These are phyloP conservation scores for Trichoderma koningii DNA, from an alignment of 2,329 filamentous ascomycete species.

Conservation along the genomic window DNA sequence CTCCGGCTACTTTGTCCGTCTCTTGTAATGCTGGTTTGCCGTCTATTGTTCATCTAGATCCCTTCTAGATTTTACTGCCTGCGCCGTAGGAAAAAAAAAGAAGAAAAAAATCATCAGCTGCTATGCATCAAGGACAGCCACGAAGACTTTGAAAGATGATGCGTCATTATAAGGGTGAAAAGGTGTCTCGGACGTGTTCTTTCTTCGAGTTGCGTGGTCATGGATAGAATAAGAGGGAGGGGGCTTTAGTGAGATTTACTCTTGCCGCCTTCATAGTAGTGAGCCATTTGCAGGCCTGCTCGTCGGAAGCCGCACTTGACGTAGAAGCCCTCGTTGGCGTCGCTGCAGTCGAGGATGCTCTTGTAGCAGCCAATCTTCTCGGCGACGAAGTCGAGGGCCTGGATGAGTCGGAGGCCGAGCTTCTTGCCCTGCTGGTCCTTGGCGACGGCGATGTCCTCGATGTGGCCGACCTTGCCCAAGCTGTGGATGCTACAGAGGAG, in stretches of 20 bases:
- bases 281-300: conserved; percentile 93
- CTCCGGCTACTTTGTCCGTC: neutral
- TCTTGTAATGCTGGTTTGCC: conserved; percentile 13
- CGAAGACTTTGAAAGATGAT: conserved; percentile 7
- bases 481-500: conserved; percentile 65
- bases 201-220: neutral
- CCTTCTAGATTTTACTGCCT: conserved; percentile 27
- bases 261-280: conserved; percentile 74
- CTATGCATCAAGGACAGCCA: conserved; percentile 19
- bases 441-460: conserved; percentile 95
- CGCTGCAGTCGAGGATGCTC: conserved; percentile 94
- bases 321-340: conserved; percentile 96
- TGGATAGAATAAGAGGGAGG: neutral
- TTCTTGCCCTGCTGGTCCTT: conserved; percentile 98
- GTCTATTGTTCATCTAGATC: conserved; percentile 17
- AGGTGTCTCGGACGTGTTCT: neutral
- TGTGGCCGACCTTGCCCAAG: conserved; percentile 84
- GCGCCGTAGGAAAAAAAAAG: conserved; percentile 10
- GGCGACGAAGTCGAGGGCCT: conserved; percentile 87
- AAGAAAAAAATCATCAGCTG: conserved; percentile 23
- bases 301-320: conserved; percentile 95
- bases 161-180: neutral
- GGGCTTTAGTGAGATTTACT: conserved; percentile 44
- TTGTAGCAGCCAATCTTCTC: conserved; percentile 93
- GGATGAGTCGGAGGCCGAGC: conserved; percentile 86